phyloP scores from a whole-genome alignment of 1,284 basidiomycete genomes.

The Sporisorium reilianum region DNA sequence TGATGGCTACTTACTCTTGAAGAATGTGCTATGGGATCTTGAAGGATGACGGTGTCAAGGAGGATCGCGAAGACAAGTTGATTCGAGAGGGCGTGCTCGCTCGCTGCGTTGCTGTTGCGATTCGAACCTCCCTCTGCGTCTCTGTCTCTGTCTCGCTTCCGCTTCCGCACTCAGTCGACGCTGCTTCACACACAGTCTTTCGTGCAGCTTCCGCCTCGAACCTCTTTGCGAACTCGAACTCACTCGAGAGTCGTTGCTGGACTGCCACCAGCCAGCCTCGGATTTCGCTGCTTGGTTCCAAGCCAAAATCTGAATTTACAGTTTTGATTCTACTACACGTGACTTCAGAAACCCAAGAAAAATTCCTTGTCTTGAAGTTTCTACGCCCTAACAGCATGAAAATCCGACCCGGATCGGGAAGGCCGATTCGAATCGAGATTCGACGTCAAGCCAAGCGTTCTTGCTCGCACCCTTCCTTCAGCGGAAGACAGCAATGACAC shows the following conservation, averaged over 20 bases:
- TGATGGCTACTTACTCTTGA: slow-evolving; percentile 49
- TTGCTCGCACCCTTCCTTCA: too few relatives aligned
- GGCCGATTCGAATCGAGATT: too few relatives aligned
- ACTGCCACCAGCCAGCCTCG: background rate
- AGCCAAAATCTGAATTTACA: slow-evolving; percentile 2
- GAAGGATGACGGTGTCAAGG: slow-evolving; percentile 52
- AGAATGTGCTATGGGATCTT: slow-evolving; percentile 51
- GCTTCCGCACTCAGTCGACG: background rate
- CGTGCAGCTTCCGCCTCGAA: background rate
- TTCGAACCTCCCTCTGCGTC: too few relatives aligned
- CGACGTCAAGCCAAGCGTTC: too few relatives aligned
- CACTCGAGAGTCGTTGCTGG: too few relatives aligned
- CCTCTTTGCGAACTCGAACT: background rate
- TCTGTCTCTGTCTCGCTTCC: too few relatives aligned
- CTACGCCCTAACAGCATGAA: slow-evolving; percentile 1
- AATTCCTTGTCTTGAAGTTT: background rate
- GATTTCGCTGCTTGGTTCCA: background rate
- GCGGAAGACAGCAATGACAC: too few relatives aligned
- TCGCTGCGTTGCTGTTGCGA: background rate
- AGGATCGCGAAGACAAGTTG: slow-evolving; percentile 45
- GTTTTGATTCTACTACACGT: background rate
- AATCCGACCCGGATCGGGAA: too few relatives aligned
- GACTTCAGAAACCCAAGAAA: background rate
- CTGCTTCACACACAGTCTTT: background rate
- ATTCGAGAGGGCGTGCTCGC: slow-evolving; percentile 18